Conservation (phyloP, 768 basidiomycete species). For the Cystobasidium ongulense region DNA sequence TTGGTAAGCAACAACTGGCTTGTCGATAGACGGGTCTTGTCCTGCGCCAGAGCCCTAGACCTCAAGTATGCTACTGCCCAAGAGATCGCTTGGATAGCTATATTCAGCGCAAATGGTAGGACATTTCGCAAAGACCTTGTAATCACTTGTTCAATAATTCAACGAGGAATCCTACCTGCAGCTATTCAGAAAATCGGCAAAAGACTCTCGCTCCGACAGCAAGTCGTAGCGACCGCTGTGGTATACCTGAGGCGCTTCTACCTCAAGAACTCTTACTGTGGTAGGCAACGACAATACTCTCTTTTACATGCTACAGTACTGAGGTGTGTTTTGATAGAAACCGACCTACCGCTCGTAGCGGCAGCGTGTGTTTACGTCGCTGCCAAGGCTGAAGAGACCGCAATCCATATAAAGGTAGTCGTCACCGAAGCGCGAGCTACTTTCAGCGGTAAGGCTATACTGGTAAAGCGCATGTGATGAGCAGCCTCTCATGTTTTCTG, state of each 20-base stretch:
- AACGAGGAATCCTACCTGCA: constrained; percentile 42
- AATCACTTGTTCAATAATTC: not conserved
- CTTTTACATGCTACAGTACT: not conserved
- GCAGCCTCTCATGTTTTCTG: not conserved
- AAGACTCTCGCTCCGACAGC: constrained; percentile 70
- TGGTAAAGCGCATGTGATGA: too few species aligned
- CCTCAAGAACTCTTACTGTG: constrained; percentile 81
- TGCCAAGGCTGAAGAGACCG: constrained; percentile 93
- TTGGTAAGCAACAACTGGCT: constrained; percentile 75
- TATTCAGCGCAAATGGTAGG: constrained; percentile 79
- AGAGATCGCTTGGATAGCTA: constrained; percentile 71
- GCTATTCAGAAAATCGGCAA: constrained; percentile 81
- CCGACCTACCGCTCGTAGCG: constrained; percentile 85
- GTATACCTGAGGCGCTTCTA: constrained; percentile 97
- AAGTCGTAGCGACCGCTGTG: constrained; percentile 85
- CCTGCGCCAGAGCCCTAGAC: constrained; percentile 68
- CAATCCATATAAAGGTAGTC: constrained; percentile 86
- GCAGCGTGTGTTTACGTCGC: constrained; percentile 92
- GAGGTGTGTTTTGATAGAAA: constrained; percentile 51
- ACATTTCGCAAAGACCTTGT: not conserved
- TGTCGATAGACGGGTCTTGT: constrained; percentile 67
- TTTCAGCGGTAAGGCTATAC: constrained; percentile 54
- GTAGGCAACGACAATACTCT: not conserved
- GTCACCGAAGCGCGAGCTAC: constrained; percentile 70
- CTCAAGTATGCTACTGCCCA: constrained; percentile 67